Evolutionary conservation across 495 filamentous ascomycete genomes (phyloP).

Genomic region (Talaromyces borbonicus): DNA sequence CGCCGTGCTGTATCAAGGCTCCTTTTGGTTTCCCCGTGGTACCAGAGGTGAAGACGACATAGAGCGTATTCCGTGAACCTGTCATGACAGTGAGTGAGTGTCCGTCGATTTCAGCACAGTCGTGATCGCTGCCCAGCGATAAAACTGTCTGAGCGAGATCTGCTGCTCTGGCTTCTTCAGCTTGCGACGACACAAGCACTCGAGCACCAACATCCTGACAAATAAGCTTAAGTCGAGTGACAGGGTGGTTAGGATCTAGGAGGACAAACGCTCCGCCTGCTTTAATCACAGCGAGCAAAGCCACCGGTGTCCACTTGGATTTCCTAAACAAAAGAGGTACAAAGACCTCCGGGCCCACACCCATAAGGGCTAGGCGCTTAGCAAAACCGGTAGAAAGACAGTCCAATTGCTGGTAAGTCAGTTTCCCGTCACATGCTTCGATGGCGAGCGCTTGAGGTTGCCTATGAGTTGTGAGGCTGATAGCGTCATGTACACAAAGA

Average conservation of each 20-base stretch:
- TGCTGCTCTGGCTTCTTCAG: neutral
- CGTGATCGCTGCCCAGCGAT: too few species aligned
- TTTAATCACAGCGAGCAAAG: slow-evolving; percentile 40
- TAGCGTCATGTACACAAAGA: slow-evolving; percentile 1
- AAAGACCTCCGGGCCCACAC: slow-evolving; percentile 27
- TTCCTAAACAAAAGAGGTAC: slow-evolving; percentile 49
- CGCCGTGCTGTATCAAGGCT: too few species aligned
- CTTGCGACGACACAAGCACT: neutral
- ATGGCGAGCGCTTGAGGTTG: slow-evolving; percentile 12
- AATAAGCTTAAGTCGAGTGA: slow-evolving; percentile 10
- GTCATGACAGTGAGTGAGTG: too few species aligned
- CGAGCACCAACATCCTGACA: slow-evolving; percentile 10
- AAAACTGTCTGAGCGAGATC: neutral
- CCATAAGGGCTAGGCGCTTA: slow-evolving; percentile 10
- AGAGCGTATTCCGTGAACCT: too few species aligned
- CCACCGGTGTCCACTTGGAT: slow-evolving; percentile 32
- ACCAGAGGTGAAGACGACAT: too few species aligned
- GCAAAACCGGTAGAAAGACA: slow-evolving; percentile 4
- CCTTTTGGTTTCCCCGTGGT: slow-evolving; percentile 1
- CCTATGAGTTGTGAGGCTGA: neutral
- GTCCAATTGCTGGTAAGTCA: slow-evolving; percentile 13
- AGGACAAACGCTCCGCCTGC: slow-evolving; percentile 29
- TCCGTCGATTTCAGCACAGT: too few species aligned
- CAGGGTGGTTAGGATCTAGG: slow-evolving; percentile 7
- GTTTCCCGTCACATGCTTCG: slow-evolving; percentile 13